These are phyloP conservation scores for Hygrophoropsis aurantiaca DNA, from an alignment of 768 basidiomycete genomes.

Conservation along the genomic window DNA sequence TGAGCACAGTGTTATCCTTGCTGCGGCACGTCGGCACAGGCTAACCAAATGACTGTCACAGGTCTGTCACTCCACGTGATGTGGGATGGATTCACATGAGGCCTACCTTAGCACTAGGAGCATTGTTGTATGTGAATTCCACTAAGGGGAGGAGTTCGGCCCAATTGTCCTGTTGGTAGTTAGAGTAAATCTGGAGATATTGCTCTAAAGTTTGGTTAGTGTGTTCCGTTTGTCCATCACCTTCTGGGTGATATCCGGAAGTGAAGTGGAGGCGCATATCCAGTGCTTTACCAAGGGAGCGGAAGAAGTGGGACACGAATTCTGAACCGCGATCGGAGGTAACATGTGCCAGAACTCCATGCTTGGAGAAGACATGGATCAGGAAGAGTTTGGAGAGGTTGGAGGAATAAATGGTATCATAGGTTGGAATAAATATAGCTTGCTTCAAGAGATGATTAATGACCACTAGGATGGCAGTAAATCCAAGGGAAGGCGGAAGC, in stretches of 20 bases:
- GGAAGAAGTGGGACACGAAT: conserved; percentile 35
- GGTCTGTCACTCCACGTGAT: no score
- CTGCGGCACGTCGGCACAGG: no score
- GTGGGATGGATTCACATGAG: no score
- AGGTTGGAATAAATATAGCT: conserved; percentile 12
- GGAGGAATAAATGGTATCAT: conserved; percentile 7
- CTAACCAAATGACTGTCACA: no score
- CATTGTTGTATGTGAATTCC: conserved; percentile 33
- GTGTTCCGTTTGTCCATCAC: conserved; percentile 18
- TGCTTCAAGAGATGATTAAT: neutral
- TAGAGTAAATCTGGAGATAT: conserved; percentile 27
- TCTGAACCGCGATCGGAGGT: conserved; percentile 26
- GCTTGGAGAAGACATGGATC: conserved; percentile 20
- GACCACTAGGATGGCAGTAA: conserved; percentile 1
- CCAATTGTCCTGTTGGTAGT: conserved; percentile 35
- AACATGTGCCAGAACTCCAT: no score
- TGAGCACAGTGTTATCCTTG: no score
- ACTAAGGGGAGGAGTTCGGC: conserved; percentile 25
- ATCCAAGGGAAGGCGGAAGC: conserved; percentile 10
- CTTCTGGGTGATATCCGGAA: conserved; percentile 24
- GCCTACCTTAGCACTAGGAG: conserved; percentile 12
- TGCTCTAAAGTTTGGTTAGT: conserved; percentile 27
- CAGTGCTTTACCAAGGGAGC: conserved; percentile 23
- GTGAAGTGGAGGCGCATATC: conserved; percentile 23
- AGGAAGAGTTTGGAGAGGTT: conserved; percentile 8